Base-by-base conservation (phyloP, 139 green algal species). In the Trebouxia sp. region DNA sequence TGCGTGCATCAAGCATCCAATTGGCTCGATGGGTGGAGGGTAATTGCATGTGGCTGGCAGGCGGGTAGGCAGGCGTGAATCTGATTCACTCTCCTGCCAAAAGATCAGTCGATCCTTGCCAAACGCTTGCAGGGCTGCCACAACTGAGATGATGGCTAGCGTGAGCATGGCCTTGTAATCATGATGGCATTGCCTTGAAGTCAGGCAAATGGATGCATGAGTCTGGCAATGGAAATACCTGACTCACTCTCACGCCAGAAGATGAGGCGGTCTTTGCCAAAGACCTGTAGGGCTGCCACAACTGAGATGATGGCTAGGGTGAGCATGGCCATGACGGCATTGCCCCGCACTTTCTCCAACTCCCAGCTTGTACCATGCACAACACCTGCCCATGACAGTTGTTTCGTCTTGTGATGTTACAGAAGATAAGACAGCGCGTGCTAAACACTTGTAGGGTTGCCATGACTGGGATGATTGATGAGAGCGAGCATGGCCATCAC, bases 201-300 rank as follows among this genome's bases (percentile, higher is more conserved):
- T 14, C 4, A 5, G 15, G 47, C 47, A 53, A 5, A 53, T 53
- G 47, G 15, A 2, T 1, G 14, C 47, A 53, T n/a, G n/a, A n/a
- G n/a, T n/a, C n/a, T n/a, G n/a, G n/a, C n/a, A n/a, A n/a, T n/a
- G 48, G n/a, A n/a, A n/a, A n/a, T 9, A 90, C 66, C 86, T 12
- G 86, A 85, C 41, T 77, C 83, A 38, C 75, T 80, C 75, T 91
- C 87, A 2, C 87, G 66, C 87, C 86, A 90, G 76, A 88, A 90
- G 43, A 91, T 51, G 38, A 91, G 53, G 8, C 83, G 67, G 42
- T 90, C 86, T 26, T 87, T 84, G 65, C 83, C 85, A 72, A 91
- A 91, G 12, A 91, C 76, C 24, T 82, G 32, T 30, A 91, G 83
- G 20, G 86, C 81, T 42, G 81, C 80, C 26, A 86, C 79, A 1